Percentiles rank a stretch among this genome's conserved stretches.
Conservation (phyloP, 805 yeast genomes). For the Kodamaea kaohsiungensis region DNA sequence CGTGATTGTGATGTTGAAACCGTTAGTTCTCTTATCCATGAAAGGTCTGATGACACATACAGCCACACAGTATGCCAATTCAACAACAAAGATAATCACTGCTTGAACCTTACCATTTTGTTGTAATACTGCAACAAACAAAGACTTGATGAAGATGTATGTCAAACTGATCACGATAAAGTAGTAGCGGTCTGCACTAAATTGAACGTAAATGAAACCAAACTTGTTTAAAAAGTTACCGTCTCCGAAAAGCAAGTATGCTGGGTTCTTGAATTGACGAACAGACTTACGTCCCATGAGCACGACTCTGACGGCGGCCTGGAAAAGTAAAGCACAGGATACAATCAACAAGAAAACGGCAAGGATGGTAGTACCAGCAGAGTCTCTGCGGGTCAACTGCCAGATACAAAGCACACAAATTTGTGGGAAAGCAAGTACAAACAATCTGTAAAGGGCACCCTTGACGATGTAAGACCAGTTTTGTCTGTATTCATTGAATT, state of each 20-base stretch:
- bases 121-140: constrained; percentile 87
- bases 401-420: constrained; percentile 77
- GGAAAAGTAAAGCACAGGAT: constrained; percentile 57
- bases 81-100: constrained; percentile 71
- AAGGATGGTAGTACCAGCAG: constrained; percentile 78
- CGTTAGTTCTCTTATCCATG: constrained; percentile 92
- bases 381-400: constrained; percentile 84
- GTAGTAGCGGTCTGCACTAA: constrained; percentile 82
- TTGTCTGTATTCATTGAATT: constrained; percentile 73
- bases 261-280: constrained; percentile 81
- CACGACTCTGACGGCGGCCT: constrained; percentile 75
- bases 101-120: constrained; percentile 79
- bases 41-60: constrained; percentile 79
- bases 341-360: constrained; percentile 71
- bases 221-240: constrained; percentile 75
- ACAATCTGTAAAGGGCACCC: constrained; percentile 84
- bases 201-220: constrained; percentile 92
- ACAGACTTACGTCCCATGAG: constrained; percentile 72
- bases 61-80: constrained; percentile 64
- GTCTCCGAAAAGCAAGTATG: constrained; percentile 87
- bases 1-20: constrained; percentile 85
- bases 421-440: constrained; percentile 86
- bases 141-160: constrained; percentile 71
- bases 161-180: constrained; percentile 67
- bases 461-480: constrained; percentile 85